These are phyloP conservation scores for Begonia peltatifolia DNA, from an alignment of 306 rosid species.

Conservation along the genomic window DNA sequence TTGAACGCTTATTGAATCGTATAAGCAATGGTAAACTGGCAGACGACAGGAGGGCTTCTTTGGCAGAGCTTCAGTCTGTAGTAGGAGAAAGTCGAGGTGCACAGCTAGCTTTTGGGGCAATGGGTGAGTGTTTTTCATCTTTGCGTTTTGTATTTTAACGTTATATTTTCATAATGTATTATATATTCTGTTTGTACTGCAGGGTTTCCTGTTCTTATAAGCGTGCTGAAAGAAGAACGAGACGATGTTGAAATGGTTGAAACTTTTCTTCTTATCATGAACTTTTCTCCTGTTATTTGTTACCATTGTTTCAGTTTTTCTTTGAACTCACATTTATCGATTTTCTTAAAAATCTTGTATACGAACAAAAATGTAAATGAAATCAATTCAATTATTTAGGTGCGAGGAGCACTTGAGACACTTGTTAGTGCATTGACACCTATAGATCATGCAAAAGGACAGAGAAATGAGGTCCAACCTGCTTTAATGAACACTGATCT, in stretches of 20 bases:
- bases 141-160: background rate
- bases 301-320: too few species aligned
- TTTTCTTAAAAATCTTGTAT: too few species aligned
- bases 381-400: conserved; percentile 19
- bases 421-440: conserved; percentile 83
- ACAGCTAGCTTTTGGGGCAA: conserved; percentile 89
- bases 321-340: too few species aligned
- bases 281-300: background rate
- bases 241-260: conserved; percentile 88
- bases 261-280: conserved; percentile 7
- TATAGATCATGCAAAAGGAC: conserved; percentile 50
- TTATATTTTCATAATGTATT: background rate
- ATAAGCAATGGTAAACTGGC: conserved; percentile 82
- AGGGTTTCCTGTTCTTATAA: conserved; percentile 79
- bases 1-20: conserved; percentile 80
- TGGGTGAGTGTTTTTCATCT: conserved; percentile 40
- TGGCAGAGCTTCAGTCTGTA: conserved; percentile 79
- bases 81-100: conserved; percentile 63
- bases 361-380: too few species aligned
- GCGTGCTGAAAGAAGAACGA: conserved; percentile 74
- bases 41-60: conserved; percentile 79
- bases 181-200: conserved; percentile 14
- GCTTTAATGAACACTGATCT: conserved; percentile 77
- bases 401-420: conserved; percentile 90
- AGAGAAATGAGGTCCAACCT: conserved; percentile 71